Conservation (phyloP, 2,329 filamentous ascomycete genomes). For the Epicoccum sorghinum region DNA sequence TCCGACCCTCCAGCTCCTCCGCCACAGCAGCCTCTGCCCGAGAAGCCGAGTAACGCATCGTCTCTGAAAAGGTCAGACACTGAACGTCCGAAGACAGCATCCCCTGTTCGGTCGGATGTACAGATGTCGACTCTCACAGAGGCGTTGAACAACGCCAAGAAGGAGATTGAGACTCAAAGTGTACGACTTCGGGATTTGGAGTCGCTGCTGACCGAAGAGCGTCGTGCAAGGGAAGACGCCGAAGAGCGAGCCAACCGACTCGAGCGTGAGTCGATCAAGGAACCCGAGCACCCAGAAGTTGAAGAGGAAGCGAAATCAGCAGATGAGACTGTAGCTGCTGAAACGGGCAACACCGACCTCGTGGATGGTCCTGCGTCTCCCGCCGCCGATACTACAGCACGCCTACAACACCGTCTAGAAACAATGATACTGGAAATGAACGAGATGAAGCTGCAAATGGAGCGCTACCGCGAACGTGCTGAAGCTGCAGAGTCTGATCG, state of each 20-base stretch:
- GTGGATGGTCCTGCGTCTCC: slow-evolving; percentile 33
- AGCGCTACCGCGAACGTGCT: slow-evolving; percentile 76
- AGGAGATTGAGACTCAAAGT: slow-evolving; percentile 84
- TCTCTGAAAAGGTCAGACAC: slow-evolving; percentile 77
- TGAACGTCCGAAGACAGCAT: slow-evolving; percentile 71
- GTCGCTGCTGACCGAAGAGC: slow-evolving; percentile 76
- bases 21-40: slow-evolving; percentile 88
- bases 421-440: slow-evolving; percentile 79
- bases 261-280: slow-evolving; percentile 63
- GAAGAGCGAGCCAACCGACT: slow-evolving; percentile 80
- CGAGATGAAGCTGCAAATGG: slow-evolving; percentile 79
- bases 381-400: slow-evolving; percentile 47
- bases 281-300: slow-evolving; percentile 30
- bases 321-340: slow-evolving; percentile 20
- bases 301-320: slow-evolving; percentile 23
- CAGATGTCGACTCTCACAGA: slow-evolving; percentile 87
- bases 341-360: slow-evolving; percentile 14
- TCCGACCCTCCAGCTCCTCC: slow-evolving; percentile 93
- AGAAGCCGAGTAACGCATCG: slow-evolving; percentile 78
- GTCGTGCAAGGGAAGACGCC: slow-evolving; percentile 79
- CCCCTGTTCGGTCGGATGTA: slow-evolving; percentile 67
- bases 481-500: slow-evolving; percentile 82
- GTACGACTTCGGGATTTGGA: slow-evolving; percentile 82
- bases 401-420: slow-evolving; percentile 75
- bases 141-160: slow-evolving; percentile 80